phyloP scores from a whole-genome alignment of 75 land plant genomes.

The Gnetum montanum region DNA sequence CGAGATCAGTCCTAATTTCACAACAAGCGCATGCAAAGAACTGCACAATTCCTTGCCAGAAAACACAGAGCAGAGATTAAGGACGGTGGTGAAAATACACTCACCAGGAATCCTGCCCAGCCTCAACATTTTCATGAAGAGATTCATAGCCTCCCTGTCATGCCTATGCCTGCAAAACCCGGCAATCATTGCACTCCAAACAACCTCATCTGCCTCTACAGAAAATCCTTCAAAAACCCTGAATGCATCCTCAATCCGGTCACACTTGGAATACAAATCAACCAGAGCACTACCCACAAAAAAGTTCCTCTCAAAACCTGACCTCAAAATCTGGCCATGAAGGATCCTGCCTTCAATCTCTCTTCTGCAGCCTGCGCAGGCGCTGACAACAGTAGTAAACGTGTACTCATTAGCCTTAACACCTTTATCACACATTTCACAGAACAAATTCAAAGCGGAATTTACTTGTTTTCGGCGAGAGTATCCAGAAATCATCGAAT shows the following conservation, averaged over 20 bases:
- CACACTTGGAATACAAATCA: slow-evolving; percentile 34
- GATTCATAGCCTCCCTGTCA: slow-evolving; percentile 18
- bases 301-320: slow-evolving; percentile 20
- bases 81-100: slow-evolving; percentile 26
- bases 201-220: slow-evolving; percentile 3
- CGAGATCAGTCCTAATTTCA: slow-evolving; percentile 17
- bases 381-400: slow-evolving; percentile 38
- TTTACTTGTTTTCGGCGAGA: slow-evolving; percentile 21
- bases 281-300: slow-evolving; percentile 30
- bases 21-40: slow-evolving; percentile 31
- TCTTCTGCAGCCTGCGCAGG: slow-evolving; percentile 20
- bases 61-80: slow-evolving; percentile 27
- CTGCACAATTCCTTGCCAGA: slow-evolving; percentile 8
- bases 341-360: slow-evolving; percentile 26
- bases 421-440: slow-evolving; percentile 25
- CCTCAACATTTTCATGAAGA: slow-evolving; percentile 13
- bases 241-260: slow-evolving; percentile 18
- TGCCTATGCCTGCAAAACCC: slow-evolving; percentile 15
- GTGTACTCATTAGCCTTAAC: slow-evolving; percentile 26
- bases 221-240: neutral
- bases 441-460: slow-evolving; percentile 28
- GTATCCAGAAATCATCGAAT: slow-evolving; percentile 36
- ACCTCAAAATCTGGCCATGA: slow-evolving; percentile 27
- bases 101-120: slow-evolving; percentile 16
- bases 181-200: slow-evolving; percentile 7